Conservation (phyloP, 78 protist species). For the Dictyostelium intermedium region DNA sequence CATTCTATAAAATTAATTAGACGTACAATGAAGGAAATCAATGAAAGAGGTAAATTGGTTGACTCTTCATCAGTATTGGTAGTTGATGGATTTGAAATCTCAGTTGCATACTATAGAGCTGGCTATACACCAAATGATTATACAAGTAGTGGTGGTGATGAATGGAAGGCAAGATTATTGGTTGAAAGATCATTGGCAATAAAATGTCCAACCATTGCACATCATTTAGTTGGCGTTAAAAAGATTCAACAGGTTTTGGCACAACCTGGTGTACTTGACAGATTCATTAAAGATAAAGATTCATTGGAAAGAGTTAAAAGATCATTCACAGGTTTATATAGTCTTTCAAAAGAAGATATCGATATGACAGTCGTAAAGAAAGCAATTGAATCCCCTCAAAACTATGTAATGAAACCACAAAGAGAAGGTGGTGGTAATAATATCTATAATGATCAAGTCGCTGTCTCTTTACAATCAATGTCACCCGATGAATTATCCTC, state of each 20-base stretch:
- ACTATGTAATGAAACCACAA: slow-evolving; percentile 95
- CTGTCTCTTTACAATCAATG: slow-evolving; percentile 4
- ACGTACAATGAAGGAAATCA: slow-evolving; percentile 56
- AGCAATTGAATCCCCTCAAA: slow-evolving; percentile 67
- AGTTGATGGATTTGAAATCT: slow-evolving; percentile 64
- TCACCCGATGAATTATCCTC: not conserved
- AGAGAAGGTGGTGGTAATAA: slow-evolving; percentile 98
- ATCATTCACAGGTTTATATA: slow-evolving; percentile 85
- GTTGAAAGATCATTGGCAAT: slow-evolving; percentile 89
- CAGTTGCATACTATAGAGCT: slow-evolving; percentile 92
- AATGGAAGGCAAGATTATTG: slow-evolving; percentile 90
- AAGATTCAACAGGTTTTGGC: slow-evolving; percentile 94
- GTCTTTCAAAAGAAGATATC: slow-evolving; percentile 45
- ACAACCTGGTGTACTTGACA: slow-evolving; percentile 66
- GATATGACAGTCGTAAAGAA: slow-evolving; percentile 16
- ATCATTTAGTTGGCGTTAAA: slow-evolving; percentile 94
- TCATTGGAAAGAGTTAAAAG: slow-evolving; percentile 24
- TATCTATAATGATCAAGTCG: slow-evolving; percentile 53
- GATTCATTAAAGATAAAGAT: slow-evolving; percentile 26
- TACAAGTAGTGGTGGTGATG: slow-evolving; percentile 63
- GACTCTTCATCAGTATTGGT: not conserved
- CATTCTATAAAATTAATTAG: slow-evolving; percentile 59
- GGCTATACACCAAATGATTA: slow-evolving; percentile 95
- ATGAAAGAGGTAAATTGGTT: slow-evolving; percentile 3
- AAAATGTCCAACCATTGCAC: slow-evolving; percentile 90